Base-by-base conservation (phyloP, 768 basidiomycete genomes). In the Amanita muscaria region DNA sequence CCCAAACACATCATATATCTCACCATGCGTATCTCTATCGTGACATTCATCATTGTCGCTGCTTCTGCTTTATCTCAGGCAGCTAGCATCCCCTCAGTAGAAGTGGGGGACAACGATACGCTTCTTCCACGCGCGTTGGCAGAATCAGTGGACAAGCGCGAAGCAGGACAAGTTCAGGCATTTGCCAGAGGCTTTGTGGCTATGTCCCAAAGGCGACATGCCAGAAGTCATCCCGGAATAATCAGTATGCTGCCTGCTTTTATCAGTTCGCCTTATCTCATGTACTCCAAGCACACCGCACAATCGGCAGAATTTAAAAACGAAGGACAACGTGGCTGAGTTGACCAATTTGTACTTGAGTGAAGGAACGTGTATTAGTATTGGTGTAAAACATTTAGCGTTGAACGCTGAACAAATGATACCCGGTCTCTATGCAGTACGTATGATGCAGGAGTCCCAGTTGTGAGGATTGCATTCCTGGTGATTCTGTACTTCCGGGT, bases 1-100 rank as follows among this genome's bases (percentile, higher is more conserved):
- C 33, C 19, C 25, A 25, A 21, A 47, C 36, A n/a, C 19, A 16
- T 45, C 24, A 34, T 14, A 40, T 14, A 32, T 31, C 42, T 47
- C 53, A 57, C 33, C 41, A 61, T 65, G 62, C 62, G 58, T 50
- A 54, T 60, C 56, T 51, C 52, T 16, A 41, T 52, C 42, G 41
- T 52, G 36, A 46, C 44, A 10, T 31, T 46, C 7, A 19, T 46
- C 40, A 27, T 52, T 49, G 47, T 57, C 39, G 48, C 56, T 43
- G 49, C 55, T 45, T 51, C 52, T 33, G 52, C 53, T 45, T 46
- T 56, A 36, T 49, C 59, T 24, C 44, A 57, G 42, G 62, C 61
- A 16, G 60, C 60, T 16, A 55, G 58, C 36, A 48, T 64, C 23
- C 55, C 58, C 25, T 55, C 49, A 24, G 37, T 54, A 24, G 55